Base-by-base conservation (phyloP, 2,329 filamentous ascomycete genomes). In the Botrytis cinerea region DNA sequence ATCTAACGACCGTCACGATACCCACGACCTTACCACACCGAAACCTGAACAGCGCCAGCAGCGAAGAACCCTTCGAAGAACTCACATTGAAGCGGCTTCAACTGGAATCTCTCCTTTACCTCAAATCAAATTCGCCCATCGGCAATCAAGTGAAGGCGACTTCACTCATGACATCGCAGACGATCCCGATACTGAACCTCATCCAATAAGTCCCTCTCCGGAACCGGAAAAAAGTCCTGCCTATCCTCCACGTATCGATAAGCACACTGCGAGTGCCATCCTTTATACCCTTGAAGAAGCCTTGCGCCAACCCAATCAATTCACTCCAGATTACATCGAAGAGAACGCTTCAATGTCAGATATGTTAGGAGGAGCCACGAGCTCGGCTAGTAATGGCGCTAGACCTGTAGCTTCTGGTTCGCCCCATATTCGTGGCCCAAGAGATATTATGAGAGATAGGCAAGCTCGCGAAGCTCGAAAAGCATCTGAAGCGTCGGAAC, bases 321-420 rank as follows among this genome's bases (percentile, higher is more conserved):
- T 98, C 83, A 97, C 94, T 14, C 88, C 92, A 38, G 94, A 97
- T 83, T 84, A 91, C 78, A 87, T 91, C 75, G 96, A 99, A 86
- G 93, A 97, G 85, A 92, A 93, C 87, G 93, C 95, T 78, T 89
- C 90, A 80, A 98, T 99, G 95, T 92, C 95, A 78, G 95, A 97
- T 82, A 86, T 97, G 78, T 87, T 89, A 80, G 88, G 89, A 80
- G 85, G 86, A 79, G 84, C 86, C 76, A 85, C 87, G 78, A 83
- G 88, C 88, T 80, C 88, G 88, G 80, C 88, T 76, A 85, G 73
- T 73, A 80, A 85, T 20, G 84, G 86, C 67, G 75, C 76, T 73
- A 83, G 84, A n/a, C 83, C 85, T 4, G 85, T 87, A 48, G 83
- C 83, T 71, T 86, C 86, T 40, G 85, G 86, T 77, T 80, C 80